Conservation (phyloP, 192 early-diverging fungal genomes). For the Martensiomyces pterosporus region DNA sequence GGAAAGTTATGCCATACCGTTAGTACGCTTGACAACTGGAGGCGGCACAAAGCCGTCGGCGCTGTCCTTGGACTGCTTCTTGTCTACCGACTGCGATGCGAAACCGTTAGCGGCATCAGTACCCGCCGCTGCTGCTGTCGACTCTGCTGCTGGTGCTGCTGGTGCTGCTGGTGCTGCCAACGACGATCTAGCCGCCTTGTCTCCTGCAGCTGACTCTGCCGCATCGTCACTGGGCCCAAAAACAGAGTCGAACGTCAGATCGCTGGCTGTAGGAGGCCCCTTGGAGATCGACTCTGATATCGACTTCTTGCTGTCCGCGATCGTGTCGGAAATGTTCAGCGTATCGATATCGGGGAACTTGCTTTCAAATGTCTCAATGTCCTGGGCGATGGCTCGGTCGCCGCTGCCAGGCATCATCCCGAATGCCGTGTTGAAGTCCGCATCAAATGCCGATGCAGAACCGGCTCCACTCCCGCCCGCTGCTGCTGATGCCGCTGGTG, state of each 20-base stretch:
- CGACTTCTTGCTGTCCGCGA: no score
- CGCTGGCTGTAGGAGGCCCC: not conserved
- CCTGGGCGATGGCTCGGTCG: slow-evolving; percentile 30
- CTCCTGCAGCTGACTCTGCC: not conserved
- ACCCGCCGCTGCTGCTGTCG: slow-evolving; percentile 4
- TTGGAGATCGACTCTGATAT: not conserved
- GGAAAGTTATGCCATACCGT: slow-evolving; percentile 32
- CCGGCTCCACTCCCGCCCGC: not conserved
- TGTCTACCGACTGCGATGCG: not conserved
- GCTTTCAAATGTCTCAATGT: slow-evolving; percentile 39
- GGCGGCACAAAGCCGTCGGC: slow-evolving; percentile 44
- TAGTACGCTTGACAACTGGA: slow-evolving; percentile 48
- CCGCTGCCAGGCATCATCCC: slow-evolving; percentile 16
- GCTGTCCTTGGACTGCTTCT: slow-evolving; percentile 2
- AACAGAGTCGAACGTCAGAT: slow-evolving; percentile 48
- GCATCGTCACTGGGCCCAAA: slow-evolving; percentile 19
- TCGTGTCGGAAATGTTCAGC: slow-evolving; percentile 21
- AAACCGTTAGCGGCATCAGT: not conserved
- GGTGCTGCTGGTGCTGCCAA: no score
- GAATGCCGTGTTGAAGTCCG: slow-evolving; percentile 45
- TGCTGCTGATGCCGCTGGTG: not conserved
- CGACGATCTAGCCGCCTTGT: not conserved
- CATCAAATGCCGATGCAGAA: slow-evolving; percentile 19
- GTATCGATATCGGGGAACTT: slow-evolving; percentile 46
- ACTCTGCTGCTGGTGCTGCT: no score